Percentiles rank a stretch among this genome's conserved stretches.
These are phyloP conservation scores for Colletotrichum abscissum DNA, from an alignment of 2,329 filamentous ascomycete genomes.

Conservation along the genomic window DNA sequence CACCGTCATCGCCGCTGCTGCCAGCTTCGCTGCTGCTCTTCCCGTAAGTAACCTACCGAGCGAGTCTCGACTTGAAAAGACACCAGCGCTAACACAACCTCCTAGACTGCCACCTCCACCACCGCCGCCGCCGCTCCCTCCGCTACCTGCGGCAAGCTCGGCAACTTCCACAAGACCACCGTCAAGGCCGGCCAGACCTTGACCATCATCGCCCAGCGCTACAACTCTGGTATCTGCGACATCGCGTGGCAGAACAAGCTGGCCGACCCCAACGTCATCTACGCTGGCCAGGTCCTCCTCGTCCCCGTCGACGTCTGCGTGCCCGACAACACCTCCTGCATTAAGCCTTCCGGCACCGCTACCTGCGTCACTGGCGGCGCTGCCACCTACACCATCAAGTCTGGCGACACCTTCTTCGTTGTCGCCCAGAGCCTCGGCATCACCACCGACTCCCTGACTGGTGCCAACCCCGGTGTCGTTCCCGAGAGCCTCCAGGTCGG, in stretches of 20 bases:
- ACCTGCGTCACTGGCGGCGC: constrained; percentile 17
- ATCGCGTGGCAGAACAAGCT: constrained; percentile 17
- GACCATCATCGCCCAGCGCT: constrained; percentile 6
- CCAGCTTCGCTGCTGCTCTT: constrained; percentile 7
- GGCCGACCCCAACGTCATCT: constrained; percentile 16
- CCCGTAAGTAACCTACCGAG: background rate
- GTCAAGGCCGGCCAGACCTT: constrained; percentile 14
- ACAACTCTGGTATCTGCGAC: constrained; percentile 24
- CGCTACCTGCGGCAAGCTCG: background rate
- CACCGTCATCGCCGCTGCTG: constrained; percentile 11
- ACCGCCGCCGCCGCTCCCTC: background rate
- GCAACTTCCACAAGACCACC: constrained; percentile 17
- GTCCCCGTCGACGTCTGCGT: constrained; percentile 16
- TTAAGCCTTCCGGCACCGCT: background rate
- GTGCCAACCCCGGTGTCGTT: constrained; percentile 11
- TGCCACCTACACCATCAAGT: constrained; percentile 72
- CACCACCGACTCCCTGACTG: constrained; percentile 10
- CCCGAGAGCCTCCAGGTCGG: background rate
- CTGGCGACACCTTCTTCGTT: constrained; percentile 81
- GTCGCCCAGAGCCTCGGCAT: constrained; percentile 81
- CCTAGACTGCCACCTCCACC: background rate
- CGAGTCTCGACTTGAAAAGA: background rate
- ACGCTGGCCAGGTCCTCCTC: background rate
- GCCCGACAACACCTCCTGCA: constrained; percentile 21
- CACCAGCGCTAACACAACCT: background rate